phyloP scores from a whole-genome alignment of 805 yeast species.

The Trichomonascus vanleenenianus region DNA sequence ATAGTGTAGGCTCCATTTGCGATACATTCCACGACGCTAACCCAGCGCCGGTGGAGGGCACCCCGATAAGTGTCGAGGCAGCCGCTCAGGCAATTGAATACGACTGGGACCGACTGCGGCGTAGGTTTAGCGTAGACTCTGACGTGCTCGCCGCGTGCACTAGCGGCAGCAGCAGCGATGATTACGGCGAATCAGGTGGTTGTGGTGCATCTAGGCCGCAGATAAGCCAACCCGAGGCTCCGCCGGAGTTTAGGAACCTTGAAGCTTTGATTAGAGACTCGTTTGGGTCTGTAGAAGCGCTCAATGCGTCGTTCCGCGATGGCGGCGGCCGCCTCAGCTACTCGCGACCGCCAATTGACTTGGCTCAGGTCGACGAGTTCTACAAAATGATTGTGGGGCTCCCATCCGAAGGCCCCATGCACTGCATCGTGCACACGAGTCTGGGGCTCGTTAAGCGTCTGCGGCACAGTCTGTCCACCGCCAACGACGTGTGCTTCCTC shows the following conservation, averaged over 20 bases:
- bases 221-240: no score
- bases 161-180: background rate
- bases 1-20: conserved; percentile 38
- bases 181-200: background rate
- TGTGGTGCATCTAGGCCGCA: no score
- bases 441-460: conserved; percentile 48
- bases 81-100: conserved; percentile 1
- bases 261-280: background rate
- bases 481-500: conserved; percentile 47
- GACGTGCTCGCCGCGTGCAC: background rate
- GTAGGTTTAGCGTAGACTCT: background rate
- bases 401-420: conserved; percentile 57
- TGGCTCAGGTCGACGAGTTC: conserved; percentile 37
- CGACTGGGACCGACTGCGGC: conserved; percentile 5
- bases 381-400: conserved; percentile 41
- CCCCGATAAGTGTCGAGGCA: background rate
- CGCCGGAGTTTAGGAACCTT: background rate
- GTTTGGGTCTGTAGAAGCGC: conserved; percentile 26
- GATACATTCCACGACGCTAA: conserved; percentile 21
- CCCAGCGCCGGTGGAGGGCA: conserved; percentile 3
- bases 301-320: conserved; percentile 49
- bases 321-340: conserved; percentile 31
- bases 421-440: conserved; percentile 45
- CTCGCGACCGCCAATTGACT: conserved; percentile 43
- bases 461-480: conserved; percentile 30